These are phyloP conservation scores for Trichophyton benhamiae DNA, from an alignment of 2,329 filamentous ascomycete species.

Conservation along the genomic window DNA sequence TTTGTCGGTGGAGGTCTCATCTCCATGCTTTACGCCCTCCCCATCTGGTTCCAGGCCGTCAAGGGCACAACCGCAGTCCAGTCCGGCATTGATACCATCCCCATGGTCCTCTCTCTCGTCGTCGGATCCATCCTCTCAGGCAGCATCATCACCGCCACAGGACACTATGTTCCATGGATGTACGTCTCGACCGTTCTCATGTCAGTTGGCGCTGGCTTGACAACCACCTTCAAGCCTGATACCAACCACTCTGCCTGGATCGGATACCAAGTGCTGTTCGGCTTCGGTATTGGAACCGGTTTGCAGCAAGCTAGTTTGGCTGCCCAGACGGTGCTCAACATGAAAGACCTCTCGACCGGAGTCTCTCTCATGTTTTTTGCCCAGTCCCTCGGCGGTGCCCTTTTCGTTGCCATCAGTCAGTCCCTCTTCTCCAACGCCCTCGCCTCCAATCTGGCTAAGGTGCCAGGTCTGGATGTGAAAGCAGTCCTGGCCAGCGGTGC, in stretches of 20 bases:
- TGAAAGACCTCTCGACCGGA: constrained; percentile 11
- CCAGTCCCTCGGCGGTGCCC: constrained; percentile 15
- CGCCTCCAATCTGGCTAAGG: not conserved
- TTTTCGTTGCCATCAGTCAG: constrained; percentile 15
- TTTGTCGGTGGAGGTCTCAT: not conserved
- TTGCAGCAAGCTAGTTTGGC: constrained; percentile 15
- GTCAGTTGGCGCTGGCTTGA: constrained; percentile 19
- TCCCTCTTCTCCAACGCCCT: constrained; percentile 14
- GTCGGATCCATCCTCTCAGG: constrained; percentile 13
- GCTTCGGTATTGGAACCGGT: constrained; percentile 13
- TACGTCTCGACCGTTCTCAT: constrained; percentile 15
- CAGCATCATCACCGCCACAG: constrained; percentile 4
- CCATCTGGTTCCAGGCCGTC: constrained; percentile 33
- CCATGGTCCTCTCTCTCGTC: constrained; percentile 25
- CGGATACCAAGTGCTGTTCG: constrained; percentile 17
- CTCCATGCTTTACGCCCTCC: constrained; percentile 12
- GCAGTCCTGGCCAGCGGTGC: constrained; percentile 38
- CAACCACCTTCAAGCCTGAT: constrained; percentile 17
- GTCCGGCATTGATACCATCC: constrained; percentile 23
- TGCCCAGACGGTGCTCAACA: constrained; percentile 15
- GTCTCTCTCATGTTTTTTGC: not conserved
- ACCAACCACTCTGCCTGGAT: constrained; percentile 16
- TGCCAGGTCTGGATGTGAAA: constrained; percentile 31
- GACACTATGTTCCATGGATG: constrained; percentile 17
- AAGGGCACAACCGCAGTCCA: constrained; percentile 28